These are phyloP conservation scores for Schizochytrium sp. DNA, from an alignment of 108 stramenopile species.

Conservation along the genomic window DNA sequence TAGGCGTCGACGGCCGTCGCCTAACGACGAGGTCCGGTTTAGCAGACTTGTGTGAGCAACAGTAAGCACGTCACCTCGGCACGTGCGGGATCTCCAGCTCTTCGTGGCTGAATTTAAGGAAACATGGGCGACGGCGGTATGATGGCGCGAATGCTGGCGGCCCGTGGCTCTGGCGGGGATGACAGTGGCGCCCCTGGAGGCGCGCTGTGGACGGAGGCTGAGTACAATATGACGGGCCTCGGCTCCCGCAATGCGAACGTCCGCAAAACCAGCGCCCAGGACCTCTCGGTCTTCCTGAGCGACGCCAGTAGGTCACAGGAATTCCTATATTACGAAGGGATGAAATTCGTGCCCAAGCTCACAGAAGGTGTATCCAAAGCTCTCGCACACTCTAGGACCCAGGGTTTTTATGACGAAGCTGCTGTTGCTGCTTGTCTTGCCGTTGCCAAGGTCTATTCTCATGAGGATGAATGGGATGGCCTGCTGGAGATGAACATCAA, in stretches of 20 bases:
- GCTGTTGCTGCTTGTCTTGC: slow-evolving; percentile 6
- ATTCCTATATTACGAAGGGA: slow-evolving; percentile 11
- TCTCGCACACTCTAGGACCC: background rate
- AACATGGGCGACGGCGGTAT: too few species aligned
- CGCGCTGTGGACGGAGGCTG: background rate
- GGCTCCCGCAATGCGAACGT: background rate
- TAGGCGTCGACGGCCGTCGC: too few species aligned
- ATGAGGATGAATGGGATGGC: slow-evolving; percentile 21
- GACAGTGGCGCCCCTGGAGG: too few species aligned
- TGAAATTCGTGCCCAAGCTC: slow-evolving; percentile 17
- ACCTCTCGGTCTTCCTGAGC: slow-evolving; percentile 21
- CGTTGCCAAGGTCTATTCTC: slow-evolving; percentile 37
- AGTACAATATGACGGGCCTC: slow-evolving; percentile 18
- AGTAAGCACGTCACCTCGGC: too few species aligned
- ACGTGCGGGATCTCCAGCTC: too few species aligned
- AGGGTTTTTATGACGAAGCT: background rate
- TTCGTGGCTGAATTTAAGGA: too few species aligned
- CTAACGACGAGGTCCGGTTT: too few species aligned
- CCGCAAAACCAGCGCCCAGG: background rate
- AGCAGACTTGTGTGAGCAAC: too few species aligned
- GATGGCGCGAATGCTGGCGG: too few species aligned
- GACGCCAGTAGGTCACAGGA: background rate
- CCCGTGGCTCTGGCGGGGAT: too few species aligned
- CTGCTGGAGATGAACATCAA: slow-evolving; percentile 8
- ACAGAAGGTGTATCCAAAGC: background rate